phyloP scores from a whole-genome alignment of 2,329 filamentous ascomycete species.

The Monascus ruber region DNA sequence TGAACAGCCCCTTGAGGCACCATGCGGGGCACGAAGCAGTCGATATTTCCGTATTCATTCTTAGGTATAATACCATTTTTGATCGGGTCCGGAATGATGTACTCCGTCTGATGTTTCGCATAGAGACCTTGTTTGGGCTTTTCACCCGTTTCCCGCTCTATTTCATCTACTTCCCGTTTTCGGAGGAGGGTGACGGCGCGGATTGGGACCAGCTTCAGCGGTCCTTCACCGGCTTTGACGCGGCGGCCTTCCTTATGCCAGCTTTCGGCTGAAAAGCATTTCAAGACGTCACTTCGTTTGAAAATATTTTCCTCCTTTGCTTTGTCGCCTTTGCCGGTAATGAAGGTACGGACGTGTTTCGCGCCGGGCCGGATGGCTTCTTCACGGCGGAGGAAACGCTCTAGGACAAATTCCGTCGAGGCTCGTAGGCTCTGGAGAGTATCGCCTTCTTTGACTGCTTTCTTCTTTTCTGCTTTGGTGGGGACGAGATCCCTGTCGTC shows the following conservation, averaged over 20 bases:
- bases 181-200: conserved; percentile 81
- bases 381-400: conserved; percentile 78
- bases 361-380: conserved; percentile 68
- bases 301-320: conserved; percentile 71
- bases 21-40: conserved; percentile 91
- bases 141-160: conserved; percentile 64
- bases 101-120: conserved; percentile 75
- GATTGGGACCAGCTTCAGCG: conserved; percentile 79
- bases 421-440: conserved; percentile 82
- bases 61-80: conserved; percentile 77
- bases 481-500: conserved; percentile 66
- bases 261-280: conserved; percentile 83
- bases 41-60: conserved; percentile 92
- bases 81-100: conserved; percentile 86
- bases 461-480: conserved; percentile 60
- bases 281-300: conserved; percentile 63
- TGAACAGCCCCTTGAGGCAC: conserved; percentile 75
- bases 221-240: conserved; percentile 56
- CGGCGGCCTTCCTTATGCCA: conserved; percentile 95
- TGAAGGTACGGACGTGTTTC: conserved; percentile 62
- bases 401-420: conserved; percentile 73
- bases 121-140: conserved; percentile 83
- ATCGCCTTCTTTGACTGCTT: conserved; percentile 62
- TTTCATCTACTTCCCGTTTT: conserved; percentile 79
- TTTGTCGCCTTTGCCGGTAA: conserved; percentile 60